Evolutionary conservation across 768 basidiomycete genomes (phyloP).

Genomic region (Crucibulum laeve): DNA sequence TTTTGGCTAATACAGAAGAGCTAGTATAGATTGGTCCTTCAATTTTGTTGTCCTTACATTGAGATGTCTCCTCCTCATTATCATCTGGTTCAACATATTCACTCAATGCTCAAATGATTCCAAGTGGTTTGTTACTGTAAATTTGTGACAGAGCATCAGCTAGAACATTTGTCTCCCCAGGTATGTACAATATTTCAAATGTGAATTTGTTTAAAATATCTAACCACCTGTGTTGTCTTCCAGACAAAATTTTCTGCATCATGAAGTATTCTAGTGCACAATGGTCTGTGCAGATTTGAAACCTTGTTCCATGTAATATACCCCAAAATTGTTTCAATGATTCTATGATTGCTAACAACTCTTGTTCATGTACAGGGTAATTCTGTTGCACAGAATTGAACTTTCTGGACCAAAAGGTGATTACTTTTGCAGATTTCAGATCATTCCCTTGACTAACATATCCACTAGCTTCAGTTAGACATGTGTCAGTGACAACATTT

Average conservation of each 20-base stretch:
- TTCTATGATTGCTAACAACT: slow-evolving; percentile 28
- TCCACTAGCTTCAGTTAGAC: not conserved
- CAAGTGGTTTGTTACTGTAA: too few relatives aligned
- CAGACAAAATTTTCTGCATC: slow-evolving; percentile 23
- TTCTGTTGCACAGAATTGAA: slow-evolving; percentile 22
- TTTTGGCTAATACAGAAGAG: too few relatives aligned
- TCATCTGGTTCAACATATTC: too few relatives aligned
- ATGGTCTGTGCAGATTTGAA: slow-evolving; percentile 30
- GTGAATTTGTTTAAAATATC: slow-evolving; percentile 29
- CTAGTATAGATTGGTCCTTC: too few relatives aligned
- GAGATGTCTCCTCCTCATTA: too few relatives aligned
- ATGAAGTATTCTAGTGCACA: slow-evolving; percentile 25
- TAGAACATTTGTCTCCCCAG: slow-evolving; percentile 25
- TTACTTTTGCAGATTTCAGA: not conserved
- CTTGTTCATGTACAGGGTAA: slow-evolving; percentile 33
- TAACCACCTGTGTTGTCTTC: slow-evolving; percentile 24
- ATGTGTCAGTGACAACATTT: not conserved
- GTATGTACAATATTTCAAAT: slow-evolving; percentile 26
- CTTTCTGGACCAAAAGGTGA: slow-evolving; percentile 1
- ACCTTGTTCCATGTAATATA: slow-evolving; percentile 8
- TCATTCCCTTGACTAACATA: not conserved
- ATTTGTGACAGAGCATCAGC: slow-evolving; percentile 31
- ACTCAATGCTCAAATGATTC: too few relatives aligned
- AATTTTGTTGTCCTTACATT: too few relatives aligned
- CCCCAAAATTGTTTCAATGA: slow-evolving; percentile 20